These are phyloP conservation scores for Guadua angustifolia DNA, from an alignment of 176 grass and related monocot species.

Conservation along the genomic window DNA sequence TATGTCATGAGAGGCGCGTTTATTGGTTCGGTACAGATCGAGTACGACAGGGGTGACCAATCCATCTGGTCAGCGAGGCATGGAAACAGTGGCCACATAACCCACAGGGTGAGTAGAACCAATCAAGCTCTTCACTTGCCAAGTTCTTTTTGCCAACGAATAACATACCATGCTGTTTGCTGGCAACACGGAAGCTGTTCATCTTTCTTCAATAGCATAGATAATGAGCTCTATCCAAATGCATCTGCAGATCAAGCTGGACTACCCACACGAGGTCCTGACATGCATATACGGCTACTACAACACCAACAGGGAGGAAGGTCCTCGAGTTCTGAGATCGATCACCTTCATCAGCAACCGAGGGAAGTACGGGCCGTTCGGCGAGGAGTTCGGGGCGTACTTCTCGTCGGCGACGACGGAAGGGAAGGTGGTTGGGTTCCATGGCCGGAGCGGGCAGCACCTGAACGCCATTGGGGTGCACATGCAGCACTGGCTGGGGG, in stretches of 20 bases:
- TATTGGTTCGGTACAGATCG: slow-evolving; percentile 86
- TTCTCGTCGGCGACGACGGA: slow-evolving; percentile 75
- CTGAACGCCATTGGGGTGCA: slow-evolving; percentile 90
- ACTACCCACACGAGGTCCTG: slow-evolving; percentile 80
- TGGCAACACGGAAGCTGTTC: neutral
- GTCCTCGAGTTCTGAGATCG: slow-evolving; percentile 62
- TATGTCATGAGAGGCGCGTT: slow-evolving; percentile 69
- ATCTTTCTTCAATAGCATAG: neutral
- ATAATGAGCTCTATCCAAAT: neutral
- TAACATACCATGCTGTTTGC: too few relatives aligned
- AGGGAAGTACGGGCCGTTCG: slow-evolving; percentile 82
- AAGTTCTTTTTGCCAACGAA: too few relatives aligned
- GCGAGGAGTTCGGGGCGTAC: slow-evolving; percentile 61
- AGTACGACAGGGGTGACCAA: slow-evolving; percentile 78
- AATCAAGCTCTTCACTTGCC: neutral
- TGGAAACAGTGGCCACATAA: slow-evolving; percentile 68
- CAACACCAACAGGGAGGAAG: slow-evolving; percentile 49
- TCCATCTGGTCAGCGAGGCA: slow-evolving; percentile 87
- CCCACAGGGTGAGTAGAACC: slow-evolving; percentile 62
- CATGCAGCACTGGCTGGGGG: slow-evolving; percentile 89
- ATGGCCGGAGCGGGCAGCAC: slow-evolving; percentile 78
- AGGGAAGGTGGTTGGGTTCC: slow-evolving; percentile 90
- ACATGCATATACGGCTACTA: slow-evolving; percentile 88
- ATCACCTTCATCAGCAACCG: slow-evolving; percentile 70
- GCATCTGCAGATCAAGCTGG: slow-evolving; percentile 68